phyloP scores from a whole-genome alignment of 2,329 filamentous ascomycete genomes.

The Phialemonium atrogriseum region DNA sequence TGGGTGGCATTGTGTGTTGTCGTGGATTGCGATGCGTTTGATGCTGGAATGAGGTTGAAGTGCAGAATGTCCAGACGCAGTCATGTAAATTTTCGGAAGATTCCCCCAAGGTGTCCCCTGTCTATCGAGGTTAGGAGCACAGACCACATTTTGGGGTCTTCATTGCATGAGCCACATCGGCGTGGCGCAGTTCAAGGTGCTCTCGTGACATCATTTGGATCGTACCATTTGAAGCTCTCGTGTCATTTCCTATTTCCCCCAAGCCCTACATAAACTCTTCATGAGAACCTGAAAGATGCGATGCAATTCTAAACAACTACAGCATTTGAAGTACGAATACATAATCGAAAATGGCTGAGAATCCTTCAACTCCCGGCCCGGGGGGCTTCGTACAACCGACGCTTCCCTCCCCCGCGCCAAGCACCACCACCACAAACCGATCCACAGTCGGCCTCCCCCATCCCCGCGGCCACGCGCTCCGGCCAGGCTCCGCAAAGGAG shows the following conservation, averaged over 20 bases:
- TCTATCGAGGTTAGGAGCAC: too few species aligned
- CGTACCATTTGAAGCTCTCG: too few species aligned
- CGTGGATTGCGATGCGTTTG: constrained; percentile 4
- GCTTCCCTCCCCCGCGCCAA: constrained; percentile 48
- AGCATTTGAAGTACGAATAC: neutral
- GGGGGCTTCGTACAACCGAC: constrained; percentile 45
- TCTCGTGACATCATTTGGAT: too few species aligned
- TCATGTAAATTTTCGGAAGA: constrained; percentile 1
- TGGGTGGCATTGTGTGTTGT: constrained; percentile 50
- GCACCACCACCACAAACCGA: constrained; percentile 32
- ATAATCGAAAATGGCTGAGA: constrained; percentile 17
- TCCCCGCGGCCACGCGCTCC: constrained; percentile 43
- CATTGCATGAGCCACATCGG: too few species aligned
- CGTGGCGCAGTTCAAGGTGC: too few species aligned
- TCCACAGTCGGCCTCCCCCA: constrained; percentile 39
- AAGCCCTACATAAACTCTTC: too few species aligned
- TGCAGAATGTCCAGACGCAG: neutral
- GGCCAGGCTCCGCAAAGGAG: constrained; percentile 51
- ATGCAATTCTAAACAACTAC: constrained; percentile 3
- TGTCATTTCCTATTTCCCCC: too few species aligned
- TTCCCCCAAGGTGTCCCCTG: too few species aligned
- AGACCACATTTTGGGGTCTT: too few species aligned
- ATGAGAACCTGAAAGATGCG: too few species aligned
- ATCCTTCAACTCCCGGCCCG: constrained; percentile 14
- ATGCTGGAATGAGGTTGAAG: too few species aligned